phyloP scores from a whole-genome alignment of 2,329 filamentous ascomycete genomes.

The Sphaerulina musiva region DNA sequence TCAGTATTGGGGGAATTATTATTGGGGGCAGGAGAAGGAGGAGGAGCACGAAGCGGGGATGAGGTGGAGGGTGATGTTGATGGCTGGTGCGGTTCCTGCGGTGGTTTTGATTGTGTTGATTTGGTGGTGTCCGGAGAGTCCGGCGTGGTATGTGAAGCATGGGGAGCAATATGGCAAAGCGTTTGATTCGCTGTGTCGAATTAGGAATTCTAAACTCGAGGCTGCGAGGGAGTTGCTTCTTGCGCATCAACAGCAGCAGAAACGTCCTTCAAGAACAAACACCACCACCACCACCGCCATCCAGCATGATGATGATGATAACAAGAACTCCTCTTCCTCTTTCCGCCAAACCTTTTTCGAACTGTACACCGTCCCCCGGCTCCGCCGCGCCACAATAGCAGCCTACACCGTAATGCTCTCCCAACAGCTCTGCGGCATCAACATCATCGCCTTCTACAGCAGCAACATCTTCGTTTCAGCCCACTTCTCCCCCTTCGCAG shows the following conservation, averaged over 20 bases:
- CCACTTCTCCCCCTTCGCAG: constrained; percentile 31
- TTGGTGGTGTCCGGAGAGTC: constrained; percentile 44
- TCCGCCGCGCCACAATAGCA: constrained; percentile 38
- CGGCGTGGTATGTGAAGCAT: constrained; percentile 28
- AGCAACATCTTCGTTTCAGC: constrained; percentile 33
- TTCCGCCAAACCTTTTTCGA: constrained; percentile 28
- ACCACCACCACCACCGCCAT: too few relatives aligned
- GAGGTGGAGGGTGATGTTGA: constrained; percentile 56
- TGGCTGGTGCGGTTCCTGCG: constrained; percentile 59
- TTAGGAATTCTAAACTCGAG: constrained; percentile 26
- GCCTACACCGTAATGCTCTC: constrained; percentile 31
- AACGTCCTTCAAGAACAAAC: constrained; percentile 32
- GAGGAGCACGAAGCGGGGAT: too few relatives aligned
- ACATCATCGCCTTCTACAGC: constrained; percentile 34
- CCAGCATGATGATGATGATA: too few relatives aligned
- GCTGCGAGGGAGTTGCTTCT: constrained; percentile 34
- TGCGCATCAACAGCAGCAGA: constrained; percentile 10
- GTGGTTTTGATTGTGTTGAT: constrained; percentile 49
- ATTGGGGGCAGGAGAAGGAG: too few relatives aligned
- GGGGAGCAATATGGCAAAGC: constrained; percentile 22
- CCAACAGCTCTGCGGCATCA: constrained; percentile 28
- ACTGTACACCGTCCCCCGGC: constrained; percentile 41
- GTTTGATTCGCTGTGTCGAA: constrained; percentile 42
- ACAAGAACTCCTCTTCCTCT: too few relatives aligned
- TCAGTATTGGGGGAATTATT: too few relatives aligned